Percentiles rank a stretch among this genome's conserved stretches.
Conservation (phyloP, 192 early-diverging fungal genomes). For the Backusella australiensis region DNA sequence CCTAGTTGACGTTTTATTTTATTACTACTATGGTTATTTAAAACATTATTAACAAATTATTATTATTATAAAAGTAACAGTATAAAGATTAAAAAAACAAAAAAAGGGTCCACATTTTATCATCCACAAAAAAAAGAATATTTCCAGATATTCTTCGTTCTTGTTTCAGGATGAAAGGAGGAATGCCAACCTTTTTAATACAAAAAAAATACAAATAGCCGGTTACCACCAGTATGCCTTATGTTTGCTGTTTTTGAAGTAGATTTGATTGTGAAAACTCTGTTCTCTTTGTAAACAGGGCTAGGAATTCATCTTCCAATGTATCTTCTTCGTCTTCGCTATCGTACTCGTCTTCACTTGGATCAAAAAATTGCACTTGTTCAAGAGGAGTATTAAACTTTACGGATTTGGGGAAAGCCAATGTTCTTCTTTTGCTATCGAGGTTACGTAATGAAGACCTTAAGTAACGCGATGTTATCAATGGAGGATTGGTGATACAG, state of each 20-base stretch:
- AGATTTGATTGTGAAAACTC: neutral
- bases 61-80: neutral
- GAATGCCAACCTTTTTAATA: too few relatives aligned
- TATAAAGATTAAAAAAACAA: neutral
- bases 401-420: constrained; percentile 51
- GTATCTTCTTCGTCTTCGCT: constrained; percentile 21
- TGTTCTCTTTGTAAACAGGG: neutral
- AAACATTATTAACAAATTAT: neutral
- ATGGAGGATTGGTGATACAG: neutral
- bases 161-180: neutral
- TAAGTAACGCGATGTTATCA: neutral
- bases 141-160: neutral
- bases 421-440: constrained; percentile 25
- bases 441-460: neutral
- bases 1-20: neutral
- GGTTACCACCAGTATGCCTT: too few relatives aligned
- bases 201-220: neutral
- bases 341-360: constrained; percentile 38
- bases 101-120: too few relatives aligned
- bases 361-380: constrained; percentile 63
- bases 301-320: constrained; percentile 8
- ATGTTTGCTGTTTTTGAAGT: neutral
- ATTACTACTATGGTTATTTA: neutral
- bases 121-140: neutral
- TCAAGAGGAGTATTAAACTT: constrained; percentile 68